Evolutionary conservation across 352 stramenopile genomes (phyloP), one percentile per base, ranked within the genome.

Genomic region (Salisapilia sapeloensis): DNA sequence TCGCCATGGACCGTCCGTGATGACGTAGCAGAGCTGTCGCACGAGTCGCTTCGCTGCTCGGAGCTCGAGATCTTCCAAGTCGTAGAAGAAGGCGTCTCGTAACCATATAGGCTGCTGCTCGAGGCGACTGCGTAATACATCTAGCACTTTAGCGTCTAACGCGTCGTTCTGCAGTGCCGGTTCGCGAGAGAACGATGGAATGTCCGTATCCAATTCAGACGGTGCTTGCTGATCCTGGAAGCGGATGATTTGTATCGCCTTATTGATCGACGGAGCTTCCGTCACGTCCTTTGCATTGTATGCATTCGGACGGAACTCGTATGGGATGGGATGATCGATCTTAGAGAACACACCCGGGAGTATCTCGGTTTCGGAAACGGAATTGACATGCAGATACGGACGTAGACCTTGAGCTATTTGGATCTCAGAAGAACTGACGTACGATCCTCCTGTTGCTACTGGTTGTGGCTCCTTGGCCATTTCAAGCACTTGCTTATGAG

Each of bases 271-370:
- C 23, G 54, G 40, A 36, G 79, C 79, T 50, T 78, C 81, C 26
- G 52, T 50, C 12, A 31, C 44, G 23, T 65, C 51, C 3, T 52
- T 75, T 18, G 58, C 60, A 24, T 83, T 61, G 48, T 84, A 87
- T 5, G 65, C 62, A 20, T 60, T 58, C 39, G 84, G 72, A 4
- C 69, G 56, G 53, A 87, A 87, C 43, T 87, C 69, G 44, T 87
- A 87, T 47, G 81, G 81, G 29, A 82, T 55, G 22, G 72, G 69
- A 18, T 84, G 43, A 30, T 87, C 72, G 6, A 87, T 65, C 38
- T 82, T 82, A 4, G 72, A 87, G 39, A 87, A 87, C 12, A 87
- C 65, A 36, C 84, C 67, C 1, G 72, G 72, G 23, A 85, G 63
- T 37, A 87, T 47, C 41, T 87, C 72, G 2, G 84, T 38, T 26